Evolutionary conservation across 768 basidiomycete genomes (phyloP).

Genomic region (Suillus fuscotomentosus): DNA sequence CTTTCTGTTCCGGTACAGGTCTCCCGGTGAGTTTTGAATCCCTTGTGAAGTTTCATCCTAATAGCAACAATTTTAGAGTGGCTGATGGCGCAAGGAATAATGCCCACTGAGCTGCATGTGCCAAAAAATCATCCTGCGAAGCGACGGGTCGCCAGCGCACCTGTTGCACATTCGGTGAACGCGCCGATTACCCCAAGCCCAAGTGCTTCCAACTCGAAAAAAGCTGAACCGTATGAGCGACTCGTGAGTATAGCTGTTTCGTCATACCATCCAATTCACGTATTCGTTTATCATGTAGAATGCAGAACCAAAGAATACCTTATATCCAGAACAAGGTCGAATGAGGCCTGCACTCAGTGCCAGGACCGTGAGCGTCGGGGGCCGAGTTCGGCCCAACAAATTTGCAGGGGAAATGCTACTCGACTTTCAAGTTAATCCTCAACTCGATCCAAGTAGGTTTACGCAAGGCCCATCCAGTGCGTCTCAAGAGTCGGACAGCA

Average conservation of each 20-base stretch:
- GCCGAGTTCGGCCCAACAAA: neutral
- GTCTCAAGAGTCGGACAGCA: slow-evolving; percentile 3
- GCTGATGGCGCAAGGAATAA: slow-evolving; percentile 51
- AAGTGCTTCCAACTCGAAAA: slow-evolving; percentile 6
- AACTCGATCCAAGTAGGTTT: slow-evolving; percentile 7
- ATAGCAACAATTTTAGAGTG: slow-evolving; percentile 37
- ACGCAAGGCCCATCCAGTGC: neutral
- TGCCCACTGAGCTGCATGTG: slow-evolving; percentile 24
- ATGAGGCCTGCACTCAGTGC: slow-evolving; percentile 1
- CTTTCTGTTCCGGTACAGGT: slow-evolving; percentile 66
- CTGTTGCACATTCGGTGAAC: slow-evolving; percentile 17
- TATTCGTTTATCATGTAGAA: slow-evolving; percentile 5
- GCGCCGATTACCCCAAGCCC: slow-evolving; percentile 11
- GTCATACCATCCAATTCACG: neutral
- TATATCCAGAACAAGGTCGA: slow-evolving; percentile 6
- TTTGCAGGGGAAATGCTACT: slow-evolving; percentile 20
- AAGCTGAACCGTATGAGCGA: slow-evolving; percentile 3
- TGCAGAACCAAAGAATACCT: slow-evolving; percentile 6
- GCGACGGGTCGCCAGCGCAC: slow-evolving; percentile 43
- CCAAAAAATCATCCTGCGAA: slow-evolving; percentile 21
- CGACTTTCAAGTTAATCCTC: slow-evolving; percentile 7
- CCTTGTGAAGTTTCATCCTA: neutral
- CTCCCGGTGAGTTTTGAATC: slow-evolving; percentile 39
- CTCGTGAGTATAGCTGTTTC: slow-evolving; percentile 6
- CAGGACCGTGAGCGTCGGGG: slow-evolving; percentile 13